Base-by-base conservation (phyloP, 225 moss, liverwort and hornwort genomes). In the Polytrichum commune region DNA sequence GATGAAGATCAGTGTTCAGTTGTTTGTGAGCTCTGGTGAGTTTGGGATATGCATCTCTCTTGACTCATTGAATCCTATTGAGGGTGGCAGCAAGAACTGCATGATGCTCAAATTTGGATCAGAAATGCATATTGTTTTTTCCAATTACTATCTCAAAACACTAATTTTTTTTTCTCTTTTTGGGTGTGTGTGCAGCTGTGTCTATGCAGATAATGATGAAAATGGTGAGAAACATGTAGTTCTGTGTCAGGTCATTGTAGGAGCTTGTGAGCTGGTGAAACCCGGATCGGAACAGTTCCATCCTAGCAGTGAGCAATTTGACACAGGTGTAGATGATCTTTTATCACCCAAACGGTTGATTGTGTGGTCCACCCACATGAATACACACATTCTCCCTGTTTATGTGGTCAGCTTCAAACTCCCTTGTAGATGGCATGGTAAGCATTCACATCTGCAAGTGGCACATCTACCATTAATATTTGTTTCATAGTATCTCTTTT, bases 121-220 rank as follows among this genome's bases (percentile, higher is more conserved):
- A 46, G 46, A 46, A 46, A 46, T 13, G 13, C 46, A 46, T 13
- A 16, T 46, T 16, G 46, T 16, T 46, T 46, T 46, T 13, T 46
- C 13, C 46, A 13, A 16, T 46, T 46, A 46, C 46, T 46, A 16
- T 46, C 4, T 46, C 4, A 46, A 46, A 46, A 16, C 46, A 46
- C 46, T 46, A 16, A 46, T 3, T 10, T 46, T 0, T 46, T 20
- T 58, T n/a, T n/a, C n/a, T n/a, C 22, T n/a, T 22, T 58, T 23
- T 58, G 58, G 66, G 19, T 46, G 29, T 32, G 7, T 20, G 65
- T 76, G 82, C 86, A 89, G 89, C 10, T 83, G 80, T 13, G 62
- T 89, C 28, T 89, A 86, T 60, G 76, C 89, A 72, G 89, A 89
- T 89, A 77, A 83, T 86, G 89, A 89, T 58, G 89, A 89, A 79